Conservation (phyloP, 768 basidiomycete species). For the Clathrus columnatus region DNA sequence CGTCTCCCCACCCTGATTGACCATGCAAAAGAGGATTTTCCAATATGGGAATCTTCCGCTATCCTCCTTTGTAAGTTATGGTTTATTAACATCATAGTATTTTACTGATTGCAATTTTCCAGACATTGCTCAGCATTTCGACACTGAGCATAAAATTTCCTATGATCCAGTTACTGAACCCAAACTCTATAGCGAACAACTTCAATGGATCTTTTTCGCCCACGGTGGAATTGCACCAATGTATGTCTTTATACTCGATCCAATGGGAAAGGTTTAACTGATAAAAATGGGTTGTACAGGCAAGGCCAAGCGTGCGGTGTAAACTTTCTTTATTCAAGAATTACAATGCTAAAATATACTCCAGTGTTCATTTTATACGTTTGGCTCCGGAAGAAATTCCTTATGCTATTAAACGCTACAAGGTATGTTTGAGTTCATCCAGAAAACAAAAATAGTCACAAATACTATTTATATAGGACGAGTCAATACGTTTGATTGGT, state of each 20-base stretch:
- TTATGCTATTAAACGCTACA: constrained; percentile 53
- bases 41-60: constrained; percentile 69
- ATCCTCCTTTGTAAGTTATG: constrained; percentile 50
- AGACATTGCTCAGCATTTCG: no score
- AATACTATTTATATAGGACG: constrained; percentile 30
- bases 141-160: no score
- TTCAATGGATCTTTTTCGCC: no score
- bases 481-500: constrained; percentile 73
- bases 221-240: no score
- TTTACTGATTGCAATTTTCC: no score
- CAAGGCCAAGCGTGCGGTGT: constrained; percentile 4
- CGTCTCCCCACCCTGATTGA: constrained; percentile 65
- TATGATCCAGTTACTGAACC: no score
- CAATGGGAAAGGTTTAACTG: no score
- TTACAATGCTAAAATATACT: not conserved
- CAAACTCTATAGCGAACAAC: no score
- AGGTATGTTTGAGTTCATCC: constrained; percentile 17
- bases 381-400: constrained; percentile 53
- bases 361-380: constrained; percentile 61
- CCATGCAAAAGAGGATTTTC: constrained; percentile 44
- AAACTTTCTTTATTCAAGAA: not conserved
- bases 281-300: no score
- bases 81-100: no score
- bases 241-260: constrained; percentile 46
- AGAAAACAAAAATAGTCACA: no score